Base-by-base conservation (phyloP, 768 basidiomycete genomes). In the Lepiota brunneoincarnata region DNA sequence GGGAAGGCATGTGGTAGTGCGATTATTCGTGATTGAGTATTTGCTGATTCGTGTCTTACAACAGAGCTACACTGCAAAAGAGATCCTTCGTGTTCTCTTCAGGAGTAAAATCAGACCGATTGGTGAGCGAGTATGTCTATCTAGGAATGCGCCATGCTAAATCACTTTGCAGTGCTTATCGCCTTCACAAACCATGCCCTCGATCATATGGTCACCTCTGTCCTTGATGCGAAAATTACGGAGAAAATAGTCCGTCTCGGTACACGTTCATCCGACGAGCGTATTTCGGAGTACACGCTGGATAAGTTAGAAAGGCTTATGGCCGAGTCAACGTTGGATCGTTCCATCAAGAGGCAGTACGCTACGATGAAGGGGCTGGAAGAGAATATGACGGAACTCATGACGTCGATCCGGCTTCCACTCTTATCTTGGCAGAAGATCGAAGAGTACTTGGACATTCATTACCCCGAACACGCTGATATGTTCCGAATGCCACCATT, bases 121-220 rank as follows among this genome's bases (percentile, higher is more conserved):
- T 47, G 47, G 47, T 43, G 42, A 21, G 14, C 41, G 6, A 43
- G 4, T 20, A 26, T 26, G 23, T 21, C 28, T 6, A 44, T 23
- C 3, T 24, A 15, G 18, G 20, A 43, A 42, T 28, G 26, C 14
- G n/a, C n/a, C n/a, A n/a, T n/a, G n/a, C n/a, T n/a, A n/a, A n/a
- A n/a, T n/a, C n/a, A n/a, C n/a, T n/a, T n/a, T n/a, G n/a, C 49
- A 21, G 48, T 58, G 2, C 61, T 77, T 7, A 64, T 76, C 31
- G 75, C 88, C 0, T 89, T 84, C 67, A 91, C 89, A 0, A 91
- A 91, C 58, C 90, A 91, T 40, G 89, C 89, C 0, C 73, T 91
- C 2, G 89, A 91, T 54, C 86, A 90, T 58, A 77, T 91, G 69
- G 69, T 91, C 1, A 70, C 69, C 3, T 81, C 81, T 0, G 78